Base-by-base conservation (phyloP, 148 eudicot genomes). In the Simmondsia chinensis region DNA sequence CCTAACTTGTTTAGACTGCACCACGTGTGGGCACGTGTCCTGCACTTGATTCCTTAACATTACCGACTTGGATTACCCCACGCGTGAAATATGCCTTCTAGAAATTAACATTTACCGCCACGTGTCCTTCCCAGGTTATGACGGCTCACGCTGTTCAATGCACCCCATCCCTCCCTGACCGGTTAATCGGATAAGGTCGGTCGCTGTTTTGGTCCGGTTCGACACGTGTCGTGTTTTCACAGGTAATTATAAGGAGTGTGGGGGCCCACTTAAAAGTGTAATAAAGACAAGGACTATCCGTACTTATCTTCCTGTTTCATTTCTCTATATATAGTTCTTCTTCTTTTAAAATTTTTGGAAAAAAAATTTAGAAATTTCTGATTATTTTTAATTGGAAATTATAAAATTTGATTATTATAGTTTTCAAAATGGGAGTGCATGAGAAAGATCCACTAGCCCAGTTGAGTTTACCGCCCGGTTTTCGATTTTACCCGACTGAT, bases 401-500 rank as follows among this genome's bases (percentile, higher is more conserved):
- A 5, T 6, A 9, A 19, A 13, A 54, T 54, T 40, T 31, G 27
- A 13, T 36, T 11, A 9, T 7, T 35, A 21, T 20, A 15, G 6
- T 10, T 24, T 15, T 17, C 18, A 57, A 39, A 58, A 83, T 76
- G 94, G 81, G 73, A 14, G 31, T 71, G 1, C 64, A 44, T 20
- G 78, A 58, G 18, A 48, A 32, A 4, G 83, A 78, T 42, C 83
- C 79, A 3, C 52, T 66, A 13, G 48, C 83, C 8, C 91, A 75
- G 43, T 57, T 79, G 34, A 63, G 79, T 33, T 59, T 86, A 41
- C 95, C 95, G 2, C 91, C 95, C 6, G 95, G 95, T 12, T 86
- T 86, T 49, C 66, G 96, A 13, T 86, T 86, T 46, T 71, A 62
- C 54, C 96, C 96, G 0, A 82, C 96, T 0, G 96, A 86, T 33